phyloP scores from a whole-genome alignment of 495 filamentous ascomycete species.

The Talaromyces thailandensis region DNA sequence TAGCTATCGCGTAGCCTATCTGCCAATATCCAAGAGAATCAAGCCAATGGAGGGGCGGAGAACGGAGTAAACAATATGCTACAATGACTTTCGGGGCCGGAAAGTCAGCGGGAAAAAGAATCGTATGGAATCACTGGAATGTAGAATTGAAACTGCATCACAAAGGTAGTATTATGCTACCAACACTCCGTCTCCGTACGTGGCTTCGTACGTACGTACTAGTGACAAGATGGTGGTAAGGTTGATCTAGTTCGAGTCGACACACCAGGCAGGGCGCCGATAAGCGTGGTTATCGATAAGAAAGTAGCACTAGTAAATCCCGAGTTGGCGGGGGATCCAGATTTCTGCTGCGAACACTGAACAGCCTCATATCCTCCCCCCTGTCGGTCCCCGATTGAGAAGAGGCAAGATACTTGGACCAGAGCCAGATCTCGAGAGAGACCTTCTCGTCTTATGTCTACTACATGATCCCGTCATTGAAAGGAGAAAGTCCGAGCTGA shows the following conservation, averaged over 20 bases:
- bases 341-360: neutral
- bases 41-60: neutral
- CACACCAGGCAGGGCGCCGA: neutral
- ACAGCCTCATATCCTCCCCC: neutral
- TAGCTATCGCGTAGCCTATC: neutral
- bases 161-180: neutral
- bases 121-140: neutral
- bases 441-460: neutral
- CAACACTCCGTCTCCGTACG: neutral
- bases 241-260: neutral
- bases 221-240: neutral
- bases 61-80: neutral
- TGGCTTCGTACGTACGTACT: neutral
- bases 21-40: neutral
- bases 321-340: neutral
- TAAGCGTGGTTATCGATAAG: neutral
- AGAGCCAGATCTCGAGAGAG: neutral
- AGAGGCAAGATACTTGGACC: neutral
- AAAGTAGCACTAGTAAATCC: neutral
- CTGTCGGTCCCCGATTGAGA: neutral
- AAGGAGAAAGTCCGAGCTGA: neutral
- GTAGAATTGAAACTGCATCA: neutral
- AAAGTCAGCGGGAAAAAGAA: neutral
- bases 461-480: neutral
- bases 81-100: neutral